Evolutionary conservation across 768 basidiomycete species (phyloP), one percentile per base, ranked within the genome.

Genomic region (Kwoniella bestiolae): DNA sequence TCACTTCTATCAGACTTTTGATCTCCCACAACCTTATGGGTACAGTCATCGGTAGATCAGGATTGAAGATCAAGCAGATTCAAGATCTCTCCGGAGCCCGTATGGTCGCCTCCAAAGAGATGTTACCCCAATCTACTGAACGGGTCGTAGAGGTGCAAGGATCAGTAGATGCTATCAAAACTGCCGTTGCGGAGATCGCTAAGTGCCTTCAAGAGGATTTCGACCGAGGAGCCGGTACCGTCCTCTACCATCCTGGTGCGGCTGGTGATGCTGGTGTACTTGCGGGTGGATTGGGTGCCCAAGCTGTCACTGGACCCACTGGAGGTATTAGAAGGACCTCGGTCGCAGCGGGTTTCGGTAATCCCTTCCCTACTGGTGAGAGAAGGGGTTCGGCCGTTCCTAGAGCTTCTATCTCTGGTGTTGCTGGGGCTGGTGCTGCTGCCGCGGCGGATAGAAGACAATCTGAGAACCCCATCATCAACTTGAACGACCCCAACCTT

Each of bases 11-110:
- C 82, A 92, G 94, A 66, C 92, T 99, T 72, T 86, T 99, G 77
- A 94, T 99, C 84, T 95, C 94, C 49, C 96, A 99, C 85, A 95
- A 97, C 83, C 86, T 99, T 72, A 99, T 99, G 96, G 96, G 96
- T 58, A 94, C 92, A 66, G 91, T 99, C 84, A 97, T 98, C 75
- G 96, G 96, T 73, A 90, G 94, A 70, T 90, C 84, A 59, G 96
- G 96, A 73, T 88, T 92, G 81, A 97, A 96, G 87, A 98, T 99
- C 83, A 97, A 98, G 84, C 91, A 93, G 77, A 98, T 99, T 80
- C 96, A 99, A 81, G 95, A 97, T 82, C 84, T 86, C 51, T 95
- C 95, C 41, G 93, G 94, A 56, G 94, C 93, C 21, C 90, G 96
- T 61, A 99, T 99, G 94, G 90, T 97, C 61, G 96, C 96, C 47